Evolutionary conservation across 2,329 filamentous ascomycete genomes (phyloP), one percentile per base, ranked within the genome.

Genomic region (Fusarium cyanostomum): DNA sequence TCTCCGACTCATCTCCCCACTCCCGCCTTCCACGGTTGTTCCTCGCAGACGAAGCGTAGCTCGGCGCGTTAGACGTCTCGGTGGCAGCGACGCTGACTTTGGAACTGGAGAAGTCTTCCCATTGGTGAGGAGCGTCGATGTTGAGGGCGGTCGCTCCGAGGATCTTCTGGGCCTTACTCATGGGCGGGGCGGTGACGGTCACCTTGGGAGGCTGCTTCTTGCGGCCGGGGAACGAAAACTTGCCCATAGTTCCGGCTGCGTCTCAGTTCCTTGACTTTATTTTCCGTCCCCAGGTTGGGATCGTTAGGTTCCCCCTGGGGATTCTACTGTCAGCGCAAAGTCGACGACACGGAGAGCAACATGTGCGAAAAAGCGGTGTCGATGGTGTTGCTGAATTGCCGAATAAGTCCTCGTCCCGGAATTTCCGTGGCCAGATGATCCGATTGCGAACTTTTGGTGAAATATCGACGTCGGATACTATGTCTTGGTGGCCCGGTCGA

Each of bases 161-260:
- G 37, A 71, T 71, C 60, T 70, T 70, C 30, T 71, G 69, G 39
- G 69, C 69, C 49, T 71, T 71, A 51, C 57, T 71, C 59, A 66
- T 65, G n/a, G 56, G 55, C 26, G 69, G 69, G 28, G 66, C 69
- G 31, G 69, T 71, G 38, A 71, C 67, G 4, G 62, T 71, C 28
- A 71, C 69, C 44, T 66, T 61, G 12, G 69, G 69, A 30, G 69
- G 51, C 59, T 70, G 67, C 69, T 71, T 71, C 62, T 71, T 71
- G 67, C 69, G 69, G 44, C 69, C 54, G 21, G 64, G 57, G 26
- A 73, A 72, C 3, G 66, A 59, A 54, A 74, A 74, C 50, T 70
- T 72, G 56, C 62, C 64, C 72, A 74, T 74, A 15, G 33, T 65
- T 54, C 28, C 28, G 30, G 28, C 35, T 52, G 55, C 45, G 52